Percentiles rank a stretch among this genome's conserved stretches.
Conservation (phyloP, 352 stramenopile species). For the Phytophthora citricola region DNA sequence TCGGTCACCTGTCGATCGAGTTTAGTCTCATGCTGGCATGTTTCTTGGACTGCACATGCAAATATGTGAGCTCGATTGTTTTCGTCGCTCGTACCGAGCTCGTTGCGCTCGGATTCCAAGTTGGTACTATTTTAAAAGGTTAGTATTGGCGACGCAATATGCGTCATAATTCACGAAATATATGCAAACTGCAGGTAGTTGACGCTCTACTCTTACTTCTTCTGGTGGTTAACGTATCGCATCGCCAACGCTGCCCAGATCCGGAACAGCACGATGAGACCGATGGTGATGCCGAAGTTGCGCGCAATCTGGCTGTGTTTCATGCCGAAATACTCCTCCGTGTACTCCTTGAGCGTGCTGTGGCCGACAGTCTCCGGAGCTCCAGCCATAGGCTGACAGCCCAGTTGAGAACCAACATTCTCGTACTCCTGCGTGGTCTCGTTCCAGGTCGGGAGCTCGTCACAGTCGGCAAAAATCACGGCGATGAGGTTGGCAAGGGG, state of each 20-base stretch:
- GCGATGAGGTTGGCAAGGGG: conserved; percentile 22
- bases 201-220: not conserved
- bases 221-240: conserved; percentile 6
- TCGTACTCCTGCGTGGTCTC: conserved; percentile 14
- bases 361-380: conserved; percentile 11
- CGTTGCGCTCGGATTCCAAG: no score
- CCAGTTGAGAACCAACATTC: conserved; percentile 18
- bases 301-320: conserved; percentile 18
- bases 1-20: no score
- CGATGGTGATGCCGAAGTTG: conserved; percentile 19
- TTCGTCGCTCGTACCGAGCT: no score
- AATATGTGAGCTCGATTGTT: no score
- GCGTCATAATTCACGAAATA: no score
- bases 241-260: conserved; percentile 1
- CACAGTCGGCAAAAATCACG: conserved; percentile 20
- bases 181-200: not conserved
- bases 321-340: conserved; percentile 10
- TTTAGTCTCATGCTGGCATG: no score
- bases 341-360: conserved; percentile 14
- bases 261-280: conserved; percentile 6
- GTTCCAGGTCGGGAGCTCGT: conserved; percentile 1
- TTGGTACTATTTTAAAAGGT: no score
- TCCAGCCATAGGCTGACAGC: conserved; percentile 11
- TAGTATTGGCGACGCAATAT: no score
- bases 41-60: no score